Conservation (phyloP, 768 basidiomycete genomes). For the Goffeauzyma gilvescens region DNA sequence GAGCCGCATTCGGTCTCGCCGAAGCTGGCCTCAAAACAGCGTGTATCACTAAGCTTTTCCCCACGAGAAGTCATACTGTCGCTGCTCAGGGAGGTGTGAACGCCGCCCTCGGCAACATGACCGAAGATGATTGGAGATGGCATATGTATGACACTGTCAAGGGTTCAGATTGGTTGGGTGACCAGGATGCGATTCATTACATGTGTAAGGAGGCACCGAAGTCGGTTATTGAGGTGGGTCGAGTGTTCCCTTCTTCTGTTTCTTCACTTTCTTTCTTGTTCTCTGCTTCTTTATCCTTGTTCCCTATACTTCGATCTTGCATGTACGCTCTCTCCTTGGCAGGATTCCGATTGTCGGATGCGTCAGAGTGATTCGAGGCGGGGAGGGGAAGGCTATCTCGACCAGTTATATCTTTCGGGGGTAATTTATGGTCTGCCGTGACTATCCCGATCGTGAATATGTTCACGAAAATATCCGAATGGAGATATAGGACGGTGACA, state of each 20-base stretch:
- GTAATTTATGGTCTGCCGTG: too few relatives aligned
- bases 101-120: slow-evolving; percentile 64
- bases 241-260: slow-evolving; percentile 6
- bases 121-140: slow-evolving; percentile 98
- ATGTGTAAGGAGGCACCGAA: slow-evolving; percentile 96
- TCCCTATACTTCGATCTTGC: neutral
- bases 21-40: slow-evolving; percentile 98
- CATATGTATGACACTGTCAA: slow-evolving; percentile 76
- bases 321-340: too few relatives aligned
- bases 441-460: too few relatives aligned
- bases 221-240: slow-evolving; percentile 66
- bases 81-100: slow-evolving; percentile 99
- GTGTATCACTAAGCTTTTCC: slow-evolving; percentile 97
- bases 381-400: too few relatives aligned
- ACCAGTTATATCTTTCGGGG: too few relatives aligned
- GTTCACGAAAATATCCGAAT: too few relatives aligned
- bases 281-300: neutral
- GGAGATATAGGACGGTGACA: too few relatives aligned
- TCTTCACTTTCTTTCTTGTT: too few relatives aligned
- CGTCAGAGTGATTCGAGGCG: too few relatives aligned
- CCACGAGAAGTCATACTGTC: slow-evolving; percentile 94
- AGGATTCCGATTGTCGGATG: too few relatives aligned
- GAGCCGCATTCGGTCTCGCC: slow-evolving; percentile 94
- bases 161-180: slow-evolving; percentile 98
- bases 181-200: slow-evolving; percentile 98